Evolutionary conservation across 805 yeast species (phyloP).

Genomic region (Candida xiaguanensis): DNA sequence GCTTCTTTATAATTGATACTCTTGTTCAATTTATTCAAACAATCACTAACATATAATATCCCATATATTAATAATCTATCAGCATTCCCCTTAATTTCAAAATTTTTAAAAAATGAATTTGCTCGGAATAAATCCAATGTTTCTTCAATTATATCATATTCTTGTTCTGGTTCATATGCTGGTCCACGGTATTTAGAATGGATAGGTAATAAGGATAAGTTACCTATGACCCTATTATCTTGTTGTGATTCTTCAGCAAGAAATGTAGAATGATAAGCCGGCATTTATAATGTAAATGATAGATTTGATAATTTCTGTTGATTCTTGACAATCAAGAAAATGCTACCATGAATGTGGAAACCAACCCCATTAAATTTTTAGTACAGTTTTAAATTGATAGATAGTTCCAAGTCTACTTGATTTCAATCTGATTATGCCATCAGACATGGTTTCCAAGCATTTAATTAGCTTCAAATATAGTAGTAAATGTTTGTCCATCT

Average conservation of each 20-base stretch:
- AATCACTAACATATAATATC: constrained; percentile 81
- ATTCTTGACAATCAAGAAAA: not conserved
- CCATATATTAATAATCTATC: constrained; percentile 94
- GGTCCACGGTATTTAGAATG: constrained; percentile 88
- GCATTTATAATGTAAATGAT: constrained; percentile 22
- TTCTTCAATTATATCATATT: constrained; percentile 90
- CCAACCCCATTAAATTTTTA: too few relatives aligned
- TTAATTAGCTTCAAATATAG: too few relatives aligned
- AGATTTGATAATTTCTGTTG: not conserved
- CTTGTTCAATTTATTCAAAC: constrained; percentile 60
- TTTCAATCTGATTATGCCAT: too few relatives aligned
- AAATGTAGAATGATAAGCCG: constrained; percentile 81
- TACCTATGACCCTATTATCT: constrained; percentile 65
- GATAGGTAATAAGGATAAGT: constrained; percentile 80
- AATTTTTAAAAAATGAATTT: constrained; percentile 93
- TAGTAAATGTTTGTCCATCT: too few relatives aligned
- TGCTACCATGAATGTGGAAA: constrained; percentile 1
- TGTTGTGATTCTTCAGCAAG: constrained; percentile 49
- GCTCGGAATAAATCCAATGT: constrained; percentile 88
- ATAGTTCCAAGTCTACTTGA: too few relatives aligned
- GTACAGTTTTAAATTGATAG: too few relatives aligned
- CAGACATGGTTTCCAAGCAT: too few relatives aligned
- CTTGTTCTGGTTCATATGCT: constrained; percentile 67
- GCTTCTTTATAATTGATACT: constrained; percentile 56
- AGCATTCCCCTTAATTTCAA: constrained; percentile 93